Percentiles rank a stretch among this genome's conserved stretches.
These are phyloP conservation scores for Clitopilus passeckerianus DNA, from an alignment of 768 basidiomycete species.

Conservation along the genomic window DNA sequence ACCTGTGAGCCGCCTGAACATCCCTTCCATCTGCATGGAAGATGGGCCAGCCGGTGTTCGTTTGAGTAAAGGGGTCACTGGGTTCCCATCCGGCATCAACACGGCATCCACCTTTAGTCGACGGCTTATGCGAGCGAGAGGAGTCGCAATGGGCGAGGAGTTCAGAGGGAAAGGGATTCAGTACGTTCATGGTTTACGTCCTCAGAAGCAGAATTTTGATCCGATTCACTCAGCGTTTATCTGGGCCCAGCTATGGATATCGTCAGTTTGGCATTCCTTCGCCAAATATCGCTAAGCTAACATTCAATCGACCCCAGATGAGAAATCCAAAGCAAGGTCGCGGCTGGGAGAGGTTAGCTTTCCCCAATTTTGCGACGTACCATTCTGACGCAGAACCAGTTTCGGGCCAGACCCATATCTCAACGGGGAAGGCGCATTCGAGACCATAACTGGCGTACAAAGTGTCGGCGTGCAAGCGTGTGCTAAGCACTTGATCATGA, in stretches of 20 bases:
- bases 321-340: conserved; percentile 46
- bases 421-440: conserved; percentile 53
- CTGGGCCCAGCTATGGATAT: conserved; percentile 55
- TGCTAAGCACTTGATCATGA: conserved; percentile 46
- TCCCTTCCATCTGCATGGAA: conserved; percentile 42
- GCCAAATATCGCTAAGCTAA: not conserved
- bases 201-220: not conserved
- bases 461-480: conserved; percentile 56
- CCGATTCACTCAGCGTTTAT: conserved; percentile 25
- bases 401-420: conserved; percentile 63
- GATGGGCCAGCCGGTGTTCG: conserved; percentile 46
- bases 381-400: conserved; percentile 13
- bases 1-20: conserved; percentile 32
- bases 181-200: conserved; percentile 14
- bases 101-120: conserved; percentile 49
- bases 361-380: not conserved
- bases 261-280: conserved; percentile 22
- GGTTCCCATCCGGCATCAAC: conserved; percentile 57
- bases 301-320: conserved; percentile 28
- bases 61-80: conserved; percentile 37
- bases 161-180: conserved; percentile 64
- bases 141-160: conserved; percentile 60
- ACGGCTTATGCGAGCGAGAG: conserved; percentile 58
- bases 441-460: conserved; percentile 58
- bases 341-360: conserved; percentile 39